Evolutionary conservation across 2,329 filamentous ascomycete genomes (phyloP), one percentile per base, ranked within the genome.

Genomic region (Clonostachys rosea): DNA sequence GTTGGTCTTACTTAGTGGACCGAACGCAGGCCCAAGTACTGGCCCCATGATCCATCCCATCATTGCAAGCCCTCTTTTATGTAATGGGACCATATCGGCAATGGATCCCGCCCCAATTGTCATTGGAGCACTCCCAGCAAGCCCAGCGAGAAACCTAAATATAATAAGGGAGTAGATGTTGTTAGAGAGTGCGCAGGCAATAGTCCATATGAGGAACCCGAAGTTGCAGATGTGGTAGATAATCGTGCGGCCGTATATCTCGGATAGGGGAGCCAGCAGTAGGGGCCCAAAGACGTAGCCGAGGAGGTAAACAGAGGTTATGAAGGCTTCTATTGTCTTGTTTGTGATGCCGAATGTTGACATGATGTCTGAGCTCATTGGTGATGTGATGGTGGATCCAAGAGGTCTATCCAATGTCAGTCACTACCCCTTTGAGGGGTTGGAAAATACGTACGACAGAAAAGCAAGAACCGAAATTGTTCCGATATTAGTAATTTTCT

Each of bases 371-470:
- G 70, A 68, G 2, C 78, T 71, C 4, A 73, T 78, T 1, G 80
- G 79, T 0, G 80, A 78, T 48, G 81, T 78, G 54, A 81, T 78
- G 6, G 76, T 76, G 3, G 78, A 75, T 1, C 74, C 78, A 4
- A 83, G 63, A 1, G 78, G 74, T 8, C 67, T 71, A 43, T 39
- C 42, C 44, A 43, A 6, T 34, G 45, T 57, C 36, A 55, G 49
- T 11, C 5, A 10, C 36, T 17, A 39, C 36, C 14, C 14, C 36
- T 39, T 39, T 17, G 11, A 39, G 2, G 36, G 10, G 36, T 9
- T 14, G 36, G 16, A 39, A 39, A 39, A 39, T 14, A 47, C 56
- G 44, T 51, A 65, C 59, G 66, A 69, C 49, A 73, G 58, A 34
- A 74, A 59, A 3, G 69, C 69, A n/a, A 73, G 62, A 33, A 63